Evolutionary conservation across 208 protist species (phyloP).

Genomic region (Plasmodiophora brassicae): DNA sequence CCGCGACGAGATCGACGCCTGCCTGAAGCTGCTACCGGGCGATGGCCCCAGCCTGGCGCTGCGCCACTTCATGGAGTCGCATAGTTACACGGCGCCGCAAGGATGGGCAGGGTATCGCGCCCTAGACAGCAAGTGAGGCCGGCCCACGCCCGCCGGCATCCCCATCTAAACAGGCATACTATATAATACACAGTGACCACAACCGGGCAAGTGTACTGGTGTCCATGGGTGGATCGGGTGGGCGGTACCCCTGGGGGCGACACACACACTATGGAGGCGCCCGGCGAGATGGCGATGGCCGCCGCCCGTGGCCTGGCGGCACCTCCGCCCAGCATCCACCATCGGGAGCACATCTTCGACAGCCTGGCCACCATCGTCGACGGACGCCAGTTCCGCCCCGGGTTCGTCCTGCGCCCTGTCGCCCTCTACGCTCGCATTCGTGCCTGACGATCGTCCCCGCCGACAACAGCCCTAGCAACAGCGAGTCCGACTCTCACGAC

Average conservation of each 20-base stretch:
- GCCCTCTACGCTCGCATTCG: no score
- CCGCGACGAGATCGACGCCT: background rate
- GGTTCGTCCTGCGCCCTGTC: background rate
- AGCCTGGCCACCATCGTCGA: background rate
- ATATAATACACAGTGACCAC: no score
- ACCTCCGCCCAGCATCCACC: background rate
- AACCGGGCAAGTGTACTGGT: no score
- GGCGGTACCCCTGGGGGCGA: no score
- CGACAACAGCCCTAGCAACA: background rate
- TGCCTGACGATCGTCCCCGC: background rate
- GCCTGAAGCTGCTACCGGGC: background rate
- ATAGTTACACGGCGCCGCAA: background rate
- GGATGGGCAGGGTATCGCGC: background rate
- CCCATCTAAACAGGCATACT: no score
- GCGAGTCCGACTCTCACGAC: background rate
- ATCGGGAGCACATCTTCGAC: background rate
- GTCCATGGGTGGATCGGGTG: no score
- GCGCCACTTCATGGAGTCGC: background rate
- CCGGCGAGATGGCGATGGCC: no score
- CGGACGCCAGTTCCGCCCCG: background rate
- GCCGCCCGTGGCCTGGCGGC: no score
- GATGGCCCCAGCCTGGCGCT: background rate
- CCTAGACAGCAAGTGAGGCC: background rate
- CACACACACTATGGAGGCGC: no score
- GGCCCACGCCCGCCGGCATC: no score